Conservation (phyloP, 345 rosid species). For the Carallia brachiata region DNA sequence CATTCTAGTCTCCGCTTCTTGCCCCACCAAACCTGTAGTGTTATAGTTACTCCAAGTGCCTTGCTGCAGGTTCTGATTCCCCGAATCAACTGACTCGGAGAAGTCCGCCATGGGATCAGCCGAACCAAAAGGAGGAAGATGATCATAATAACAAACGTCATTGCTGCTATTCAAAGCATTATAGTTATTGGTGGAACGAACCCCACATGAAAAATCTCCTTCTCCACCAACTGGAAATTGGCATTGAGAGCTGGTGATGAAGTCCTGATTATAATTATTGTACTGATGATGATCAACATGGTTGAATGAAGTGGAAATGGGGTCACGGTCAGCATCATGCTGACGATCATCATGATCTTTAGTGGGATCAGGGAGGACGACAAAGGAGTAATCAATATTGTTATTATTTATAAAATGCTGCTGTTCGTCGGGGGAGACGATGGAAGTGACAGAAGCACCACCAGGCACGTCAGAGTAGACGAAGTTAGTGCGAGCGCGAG, state of each 20-base stretch:
- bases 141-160: constrained; percentile 6
- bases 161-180: not conserved
- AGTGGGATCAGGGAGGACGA: not conserved
- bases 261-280: no score
- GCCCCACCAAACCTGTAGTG: not conserved
- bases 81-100: constrained; percentile 9
- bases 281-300: not conserved
- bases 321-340: constrained; percentile 9
- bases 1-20: not conserved
- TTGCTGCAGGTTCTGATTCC: constrained; percentile 1
- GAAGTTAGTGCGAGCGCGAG: constrained; percentile 74
- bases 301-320: constrained; percentile 20
- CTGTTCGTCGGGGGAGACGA: constrained; percentile 61
- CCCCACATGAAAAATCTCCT: not conserved
- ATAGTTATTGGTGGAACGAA: not conserved
- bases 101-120: constrained; percentile 15
- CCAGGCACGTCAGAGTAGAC: constrained; percentile 79
- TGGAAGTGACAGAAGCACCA: constrained; percentile 72
- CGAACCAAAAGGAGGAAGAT: constrained; percentile 59
- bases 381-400: constrained; percentile 9
- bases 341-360: no score
- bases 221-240: constrained; percentile 7
- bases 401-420: not conserved
- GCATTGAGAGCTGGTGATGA: not conserved
- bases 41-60: no score